Evolutionary conservation across 257 asterid genomes (phyloP).

Genomic region (Scutellaria baicalensis): DNA sequence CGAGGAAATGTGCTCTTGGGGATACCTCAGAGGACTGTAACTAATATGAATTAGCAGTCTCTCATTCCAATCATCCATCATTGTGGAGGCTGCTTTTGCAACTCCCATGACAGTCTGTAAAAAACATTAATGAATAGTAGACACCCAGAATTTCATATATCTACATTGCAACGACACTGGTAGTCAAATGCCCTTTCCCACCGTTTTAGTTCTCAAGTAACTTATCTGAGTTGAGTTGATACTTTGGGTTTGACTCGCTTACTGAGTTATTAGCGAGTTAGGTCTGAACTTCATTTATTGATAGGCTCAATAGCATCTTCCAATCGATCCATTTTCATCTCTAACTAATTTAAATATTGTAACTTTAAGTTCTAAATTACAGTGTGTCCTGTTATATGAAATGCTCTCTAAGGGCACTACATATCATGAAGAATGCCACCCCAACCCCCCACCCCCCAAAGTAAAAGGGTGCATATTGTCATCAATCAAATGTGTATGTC

Average conservation of each 20-base stretch:
- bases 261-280: too few species aligned
- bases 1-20: background rate
- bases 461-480: background rate
- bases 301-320: too few species aligned
- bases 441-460: constrained; percentile 4
- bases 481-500: background rate
- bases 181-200: background rate
- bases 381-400: background rate
- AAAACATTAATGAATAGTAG: constrained; percentile 4
- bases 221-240: too few species aligned
- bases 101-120: constrained; percentile 76
- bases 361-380: too few species aligned
- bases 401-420: background rate
- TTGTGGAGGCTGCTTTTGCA: constrained; percentile 57
- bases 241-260: too few species aligned
- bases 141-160: background rate
- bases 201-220: too few species aligned
- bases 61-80: constrained; percentile 53
- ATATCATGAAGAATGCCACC: background rate
- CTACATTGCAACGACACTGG: background rate
- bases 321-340: too few species aligned
- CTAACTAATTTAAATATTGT: too few species aligned
- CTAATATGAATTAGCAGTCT: constrained; percentile 79
- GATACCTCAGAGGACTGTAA: constrained; percentile 88
- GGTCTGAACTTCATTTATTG: too few species aligned